Conservation (phyloP, 2,329 filamentous ascomycete genomes). For the Penicillium frequentans region DNA sequence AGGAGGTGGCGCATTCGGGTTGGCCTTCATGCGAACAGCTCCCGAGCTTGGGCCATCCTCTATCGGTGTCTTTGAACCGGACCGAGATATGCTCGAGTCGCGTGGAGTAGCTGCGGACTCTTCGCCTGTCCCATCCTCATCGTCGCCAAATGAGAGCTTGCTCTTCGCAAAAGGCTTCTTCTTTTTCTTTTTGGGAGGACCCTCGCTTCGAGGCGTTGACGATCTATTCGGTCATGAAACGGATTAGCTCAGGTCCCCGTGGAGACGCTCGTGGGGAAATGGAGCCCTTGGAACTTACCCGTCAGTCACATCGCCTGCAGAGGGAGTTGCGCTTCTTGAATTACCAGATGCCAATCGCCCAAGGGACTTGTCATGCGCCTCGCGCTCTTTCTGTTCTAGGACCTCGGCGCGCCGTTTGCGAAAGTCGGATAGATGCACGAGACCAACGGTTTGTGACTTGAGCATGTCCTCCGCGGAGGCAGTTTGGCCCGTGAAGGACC, state of each 20-base stretch:
- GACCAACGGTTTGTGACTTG: conserved; percentile 83
- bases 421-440: conserved; percentile 90
- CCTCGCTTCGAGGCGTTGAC: conserved; percentile 48
- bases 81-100: conserved; percentile 41
- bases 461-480: conserved; percentile 77
- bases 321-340: conserved; percentile 55
- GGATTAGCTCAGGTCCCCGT: background rate
- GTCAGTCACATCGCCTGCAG: conserved; percentile 49
- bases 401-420: conserved; percentile 93
- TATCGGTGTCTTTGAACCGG: conserved; percentile 36
- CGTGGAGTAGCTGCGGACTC: conserved; percentile 38
- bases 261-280: background rate
- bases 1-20: conserved; percentile 48
- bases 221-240: conserved; percentile 49
- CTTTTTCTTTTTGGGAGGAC: conserved; percentile 54
- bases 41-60: conserved; percentile 30
- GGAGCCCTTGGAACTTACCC: conserved; percentile 52
- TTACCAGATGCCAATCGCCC: conserved; percentile 43
- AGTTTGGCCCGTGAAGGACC: conserved; percentile 70
- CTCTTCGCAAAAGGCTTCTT: conserved; percentile 61
- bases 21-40: conserved; percentile 41
- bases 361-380: conserved; percentile 65
- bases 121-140: conserved; percentile 58
- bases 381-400: conserved; percentile 85
- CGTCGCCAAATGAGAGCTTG: conserved; percentile 63